These are phyloP conservation scores for Penicillium tannophilum DNA, from an alignment of 495 filamentous ascomycete genomes.

Conservation along the genomic window DNA sequence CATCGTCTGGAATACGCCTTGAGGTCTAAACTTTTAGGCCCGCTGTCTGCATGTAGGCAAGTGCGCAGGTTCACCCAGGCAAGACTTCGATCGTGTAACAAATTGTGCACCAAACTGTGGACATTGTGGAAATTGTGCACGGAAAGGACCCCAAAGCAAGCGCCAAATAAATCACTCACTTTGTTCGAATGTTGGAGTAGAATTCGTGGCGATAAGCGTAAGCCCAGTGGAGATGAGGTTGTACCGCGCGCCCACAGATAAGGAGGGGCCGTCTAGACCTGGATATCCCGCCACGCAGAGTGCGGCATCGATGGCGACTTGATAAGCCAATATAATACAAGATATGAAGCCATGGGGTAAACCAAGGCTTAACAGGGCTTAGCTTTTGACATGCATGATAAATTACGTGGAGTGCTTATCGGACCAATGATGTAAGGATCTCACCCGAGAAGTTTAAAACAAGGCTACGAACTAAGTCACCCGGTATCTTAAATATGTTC, in stretches of 20 bases:
- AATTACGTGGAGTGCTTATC: conserved; percentile 4
- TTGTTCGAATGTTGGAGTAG: not conserved
- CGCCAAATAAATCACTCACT: not conserved
- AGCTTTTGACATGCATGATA: conserved; percentile 4
- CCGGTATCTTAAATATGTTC: not conserved
- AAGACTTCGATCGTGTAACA: not conserved
- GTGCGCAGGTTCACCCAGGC: not conserved
- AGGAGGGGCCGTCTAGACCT: not conserved
- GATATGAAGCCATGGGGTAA: not conserved
- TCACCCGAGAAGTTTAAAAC: conserved; percentile 5
- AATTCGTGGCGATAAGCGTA: not conserved
- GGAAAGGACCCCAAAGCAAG: too few species aligned
- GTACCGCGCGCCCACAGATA: conserved; percentile 1
- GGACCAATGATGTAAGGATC: not conserved
- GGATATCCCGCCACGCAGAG: not conserved
- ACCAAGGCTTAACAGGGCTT: conserved; percentile 6
- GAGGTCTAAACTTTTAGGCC: not conserved
- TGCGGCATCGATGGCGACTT: not conserved
- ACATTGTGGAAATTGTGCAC: too few species aligned
- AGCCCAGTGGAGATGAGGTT: conserved; percentile 4
- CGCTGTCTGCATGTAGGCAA: not conserved
- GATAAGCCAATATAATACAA: not conserved
- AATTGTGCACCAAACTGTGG: too few species aligned
- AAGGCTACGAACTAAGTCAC: not conserved
- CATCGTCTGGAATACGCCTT: not conserved